These are phyloP conservation scores for Fusarium longipes DNA, from an alignment of 2,329 filamentous ascomycete genomes.

Conservation along the genomic window DNA sequence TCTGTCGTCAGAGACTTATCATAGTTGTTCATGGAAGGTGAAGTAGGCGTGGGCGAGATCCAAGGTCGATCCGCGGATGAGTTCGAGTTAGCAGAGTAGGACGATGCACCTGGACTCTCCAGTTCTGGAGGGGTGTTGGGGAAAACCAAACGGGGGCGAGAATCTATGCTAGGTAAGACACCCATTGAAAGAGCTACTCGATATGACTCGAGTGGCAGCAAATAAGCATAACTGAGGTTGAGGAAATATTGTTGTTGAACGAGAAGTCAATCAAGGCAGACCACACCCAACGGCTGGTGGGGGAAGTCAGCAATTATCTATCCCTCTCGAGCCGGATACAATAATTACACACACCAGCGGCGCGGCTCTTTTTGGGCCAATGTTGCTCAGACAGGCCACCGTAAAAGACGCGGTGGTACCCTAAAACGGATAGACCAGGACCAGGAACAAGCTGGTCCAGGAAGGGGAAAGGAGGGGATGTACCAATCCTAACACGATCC, in stretches of 20 bases:
- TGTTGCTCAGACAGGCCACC: slow-evolving; percentile 45
- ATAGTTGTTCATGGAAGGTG: slow-evolving; percentile 70
- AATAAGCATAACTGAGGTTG: slow-evolving; percentile 41
- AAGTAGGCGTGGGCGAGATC: slow-evolving; percentile 55
- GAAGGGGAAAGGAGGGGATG: slow-evolving; percentile 41
- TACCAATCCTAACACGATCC: slow-evolving; percentile 49
- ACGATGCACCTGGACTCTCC: slow-evolving; percentile 63
- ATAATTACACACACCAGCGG: slow-evolving; percentile 47
- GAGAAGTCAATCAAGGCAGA: slow-evolving; percentile 32
- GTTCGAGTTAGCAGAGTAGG: slow-evolving; percentile 57
- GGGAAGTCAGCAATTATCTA: slow-evolving; percentile 45
- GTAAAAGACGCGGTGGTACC: slow-evolving; percentile 43
- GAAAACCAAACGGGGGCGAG: slow-evolving; percentile 61
- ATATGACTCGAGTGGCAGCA: slow-evolving; percentile 44
- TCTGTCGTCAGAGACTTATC: slow-evolving; percentile 59
- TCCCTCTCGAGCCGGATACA: slow-evolving; percentile 41
- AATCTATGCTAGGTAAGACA: slow-evolving; percentile 63
- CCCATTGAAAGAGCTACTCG: slow-evolving; percentile 63
- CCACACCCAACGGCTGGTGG: slow-evolving; percentile 29
- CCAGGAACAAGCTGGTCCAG: slow-evolving; percentile 45
- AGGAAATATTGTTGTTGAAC: slow-evolving; percentile 25
- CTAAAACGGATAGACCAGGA: slow-evolving; percentile 45
- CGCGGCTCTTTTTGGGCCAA: slow-evolving; percentile 39
- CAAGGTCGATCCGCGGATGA: slow-evolving; percentile 59
- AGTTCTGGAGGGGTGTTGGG: slow-evolving; percentile 67